Base-by-base conservation (phyloP, 371 early-diverging fungal genomes). In the Apophysomyces ossiformis region DNA sequence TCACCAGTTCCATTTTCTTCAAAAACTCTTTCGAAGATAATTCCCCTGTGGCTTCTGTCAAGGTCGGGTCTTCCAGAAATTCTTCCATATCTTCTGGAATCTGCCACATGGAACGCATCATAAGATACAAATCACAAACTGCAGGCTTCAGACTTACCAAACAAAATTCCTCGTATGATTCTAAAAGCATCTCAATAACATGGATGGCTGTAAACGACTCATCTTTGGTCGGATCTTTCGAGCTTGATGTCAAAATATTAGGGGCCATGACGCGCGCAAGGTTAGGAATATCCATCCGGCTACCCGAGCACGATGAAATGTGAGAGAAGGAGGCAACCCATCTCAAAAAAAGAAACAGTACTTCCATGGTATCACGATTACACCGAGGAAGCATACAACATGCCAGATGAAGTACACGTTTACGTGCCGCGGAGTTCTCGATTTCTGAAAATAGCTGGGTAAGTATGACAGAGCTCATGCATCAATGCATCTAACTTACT, bases 251-350 rank as follows among this genome's bases (percentile, higher is more conserved):
- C 47, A 97, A 78, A 43, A 98, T 89, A 67, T 96, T 98, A 15
- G 99, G 99, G 8, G 97, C 91, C 59, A 98, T 92, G 2, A 98
- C 95, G 0, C 95, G 94, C 0, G 98, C 96, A 47, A 98, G 76
- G 67, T 97, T 98, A 57, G 89, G 87, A n/a, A 93, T 78, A 72
- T 95, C 93, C 99, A 98, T 98, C 70, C 91, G 92, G 69, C 93
- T 95, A 35, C 96, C 96, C 1, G 86, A 82, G 62, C 87, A 89
- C 43, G 87, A 91, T 47, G 90, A 88, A 21, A 92, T 88, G 65
- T 86, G 83, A 15, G 91, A 88, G 64, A 89, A 91, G 2, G 83
- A 77, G 0, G 93, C 89, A 12, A 96, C 97, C 85, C 95, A 90
- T 56, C 89, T 85, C 59, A 98, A 81, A 71, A 97, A 97, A 26